A percentile compares a stretch with the other conserved stretches of the same genome.
These are phyloP conservation scores for Pseudogymnoascus sp. DNA, from an alignment of 2,329 filamentous ascomycete species.

Conservation along the genomic window DNA sequence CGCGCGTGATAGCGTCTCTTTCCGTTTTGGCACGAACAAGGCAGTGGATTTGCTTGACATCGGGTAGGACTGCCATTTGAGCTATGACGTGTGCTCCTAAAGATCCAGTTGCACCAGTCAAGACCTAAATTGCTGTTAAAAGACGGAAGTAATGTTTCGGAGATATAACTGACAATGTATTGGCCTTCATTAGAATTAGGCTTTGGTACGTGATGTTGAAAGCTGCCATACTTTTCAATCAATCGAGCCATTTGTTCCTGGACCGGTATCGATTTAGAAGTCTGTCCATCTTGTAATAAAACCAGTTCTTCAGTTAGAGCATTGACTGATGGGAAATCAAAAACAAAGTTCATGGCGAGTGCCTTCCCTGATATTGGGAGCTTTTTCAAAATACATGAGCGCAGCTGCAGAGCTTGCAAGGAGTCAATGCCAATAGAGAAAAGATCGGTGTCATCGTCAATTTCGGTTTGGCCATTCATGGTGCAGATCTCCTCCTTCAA, in stretches of 20 bases:
- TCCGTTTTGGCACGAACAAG: conserved; percentile 35
- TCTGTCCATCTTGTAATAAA: conserved; percentile 23
- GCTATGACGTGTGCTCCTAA: conserved; percentile 52
- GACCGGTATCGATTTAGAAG: not conserved
- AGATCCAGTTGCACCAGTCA: conserved; percentile 59
- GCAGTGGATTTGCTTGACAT: conserved; percentile 44
- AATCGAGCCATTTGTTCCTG: conserved; percentile 35
- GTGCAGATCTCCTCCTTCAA: conserved; percentile 21
- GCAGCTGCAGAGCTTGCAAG: conserved; percentile 47
- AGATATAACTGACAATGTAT: conserved; percentile 15
- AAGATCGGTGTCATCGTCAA: conserved; percentile 42
- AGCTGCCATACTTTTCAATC: conserved; percentile 36
- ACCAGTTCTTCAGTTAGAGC: conserved; percentile 38
- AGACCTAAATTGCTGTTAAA: conserved; percentile 28
- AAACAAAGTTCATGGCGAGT: conserved; percentile 48
- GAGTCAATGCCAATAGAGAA: conserved; percentile 51
- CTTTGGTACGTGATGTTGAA: conserved; percentile 22
- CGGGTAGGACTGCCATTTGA: conserved; percentile 48
- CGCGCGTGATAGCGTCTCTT: conserved; percentile 27
- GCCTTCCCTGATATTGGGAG: conserved; percentile 38
- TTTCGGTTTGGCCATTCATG: conserved; percentile 1
- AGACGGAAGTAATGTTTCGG: not conserved
- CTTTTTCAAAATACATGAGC: conserved; percentile 41
- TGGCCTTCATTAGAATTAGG: conserved; percentile 9
- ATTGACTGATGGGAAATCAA: conserved; percentile 44